These are phyloP conservation scores for Westerdykella sp. DNA, from an alignment of 2,329 filamentous ascomycete species.

Conservation along the genomic window DNA sequence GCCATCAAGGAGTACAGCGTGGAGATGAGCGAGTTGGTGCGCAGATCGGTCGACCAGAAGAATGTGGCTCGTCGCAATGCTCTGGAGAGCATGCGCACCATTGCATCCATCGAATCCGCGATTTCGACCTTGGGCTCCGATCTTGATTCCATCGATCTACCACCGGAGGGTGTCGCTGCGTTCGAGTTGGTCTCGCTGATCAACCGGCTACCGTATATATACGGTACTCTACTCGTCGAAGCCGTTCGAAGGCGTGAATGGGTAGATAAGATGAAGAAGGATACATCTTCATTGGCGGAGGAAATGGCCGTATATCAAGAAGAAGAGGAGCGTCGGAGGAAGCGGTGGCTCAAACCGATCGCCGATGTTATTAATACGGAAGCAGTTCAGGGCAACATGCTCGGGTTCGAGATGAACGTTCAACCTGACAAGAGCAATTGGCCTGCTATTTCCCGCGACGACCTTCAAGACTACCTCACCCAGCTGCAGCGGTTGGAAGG, in stretches of 20 bases:
- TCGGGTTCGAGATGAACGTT: conserved; percentile 79
- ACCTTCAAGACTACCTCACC: conserved; percentile 68
- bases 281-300: conserved; percentile 81
- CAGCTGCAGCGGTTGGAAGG: conserved; percentile 59
- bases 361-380: conserved; percentile 67
- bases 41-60: conserved; percentile 53
- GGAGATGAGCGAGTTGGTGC: conserved; percentile 52
- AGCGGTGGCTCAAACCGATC: conserved; percentile 83
- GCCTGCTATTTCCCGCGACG: conserved; percentile 69
- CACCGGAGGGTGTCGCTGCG: conserved; percentile 68
- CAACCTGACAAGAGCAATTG: conserved; percentile 73
- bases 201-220: conserved; percentile 78
- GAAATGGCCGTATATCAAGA: conserved; percentile 90
- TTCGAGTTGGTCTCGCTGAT: conserved; percentile 77
- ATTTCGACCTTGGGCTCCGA: conserved; percentile 67
- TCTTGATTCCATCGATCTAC: conserved; percentile 64
- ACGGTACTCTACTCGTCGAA: conserved; percentile 82
- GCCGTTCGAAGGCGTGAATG: conserved; percentile 82
- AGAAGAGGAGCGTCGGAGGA: conserved; percentile 81
- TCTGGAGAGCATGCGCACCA: conserved; percentile 70
- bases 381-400: conserved; percentile 59
- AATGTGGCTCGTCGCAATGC: conserved; percentile 62
- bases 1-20: conserved; percentile 51
- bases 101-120: conserved; percentile 71
- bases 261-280: conserved; percentile 79